A percentile compares a stretch with the other conserved stretches of the same genome.
These are phyloP conservation scores for Hansenula lynferdii DNA, from an alignment of 1,139 yeast species.

Conservation along the genomic window DNA sequence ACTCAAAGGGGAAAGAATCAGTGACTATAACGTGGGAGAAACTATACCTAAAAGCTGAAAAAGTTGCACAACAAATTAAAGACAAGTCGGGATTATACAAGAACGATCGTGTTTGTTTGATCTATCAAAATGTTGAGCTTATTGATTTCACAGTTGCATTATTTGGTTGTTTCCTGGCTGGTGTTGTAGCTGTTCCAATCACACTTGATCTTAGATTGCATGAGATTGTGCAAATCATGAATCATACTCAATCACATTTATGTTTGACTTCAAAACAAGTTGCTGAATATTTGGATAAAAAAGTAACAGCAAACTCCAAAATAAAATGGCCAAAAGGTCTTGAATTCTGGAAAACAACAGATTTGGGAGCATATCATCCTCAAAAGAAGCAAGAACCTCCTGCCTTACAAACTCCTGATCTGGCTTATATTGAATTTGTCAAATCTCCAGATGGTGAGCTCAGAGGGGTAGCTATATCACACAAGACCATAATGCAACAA, in stretches of 20 bases:
- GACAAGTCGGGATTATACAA: slow-evolving; percentile 71
- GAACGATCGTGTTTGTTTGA: slow-evolving; percentile 77
- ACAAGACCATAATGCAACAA: slow-evolving; percentile 82
- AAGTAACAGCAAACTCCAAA: slow-evolving; percentile 29
- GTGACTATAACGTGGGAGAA: slow-evolving; percentile 86
- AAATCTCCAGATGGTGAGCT: slow-evolving; percentile 88
- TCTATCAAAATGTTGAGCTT: slow-evolving; percentile 82
- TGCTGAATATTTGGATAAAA: slow-evolving; percentile 27
- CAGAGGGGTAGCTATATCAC: slow-evolving; percentile 91
- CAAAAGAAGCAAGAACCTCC: slow-evolving; percentile 62
- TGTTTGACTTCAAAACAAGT: slow-evolving; percentile 79
- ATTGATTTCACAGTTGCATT: slow-evolving; percentile 83
- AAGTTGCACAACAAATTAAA: slow-evolving; percentile 80
- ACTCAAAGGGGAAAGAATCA: slow-evolving; percentile 76
- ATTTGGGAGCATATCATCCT: slow-evolving; percentile 67
- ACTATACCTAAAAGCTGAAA: slow-evolving; percentile 75
- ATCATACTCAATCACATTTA: slow-evolving; percentile 69
- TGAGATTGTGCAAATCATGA: slow-evolving; percentile 70
- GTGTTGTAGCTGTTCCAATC: slow-evolving; percentile 91
- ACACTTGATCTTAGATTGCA: slow-evolving; percentile 61
- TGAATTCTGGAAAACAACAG: slow-evolving; percentile 82
- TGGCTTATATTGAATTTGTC: slow-evolving; percentile 92
- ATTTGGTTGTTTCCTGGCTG: slow-evolving; percentile 90
- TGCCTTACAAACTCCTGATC: slow-evolving; percentile 62
- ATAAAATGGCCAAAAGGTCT: slow-evolving; percentile 54